Conservation (phyloP, 2,329 filamentous ascomycete species). For the Diplodia mutila region DNA sequence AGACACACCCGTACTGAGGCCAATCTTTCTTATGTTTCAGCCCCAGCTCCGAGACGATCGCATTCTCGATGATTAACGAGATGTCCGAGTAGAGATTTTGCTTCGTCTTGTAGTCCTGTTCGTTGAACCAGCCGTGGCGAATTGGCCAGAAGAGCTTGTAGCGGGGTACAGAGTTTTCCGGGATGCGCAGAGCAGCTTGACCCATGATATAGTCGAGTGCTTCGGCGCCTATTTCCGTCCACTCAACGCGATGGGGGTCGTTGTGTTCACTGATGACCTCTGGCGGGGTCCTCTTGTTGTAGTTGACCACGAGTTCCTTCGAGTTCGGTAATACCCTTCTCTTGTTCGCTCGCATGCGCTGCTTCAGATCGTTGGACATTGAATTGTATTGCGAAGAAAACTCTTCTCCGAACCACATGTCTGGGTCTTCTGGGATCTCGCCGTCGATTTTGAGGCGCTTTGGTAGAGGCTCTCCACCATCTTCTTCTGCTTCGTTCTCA, state of each 20-base stretch:
- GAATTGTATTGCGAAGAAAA: constrained; percentile 71
- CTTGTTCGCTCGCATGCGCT: constrained; percentile 91
- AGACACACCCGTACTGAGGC: constrained; percentile 92
- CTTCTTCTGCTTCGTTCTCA: constrained; percentile 80
- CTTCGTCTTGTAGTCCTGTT: constrained; percentile 80
- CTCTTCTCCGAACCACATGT: constrained; percentile 82
- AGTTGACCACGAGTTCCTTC: constrained; percentile 92
- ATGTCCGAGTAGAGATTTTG: constrained; percentile 85
- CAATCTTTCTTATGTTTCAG: constrained; percentile 78
- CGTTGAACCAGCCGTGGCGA: constrained; percentile 83
- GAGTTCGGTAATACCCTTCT: constrained; percentile 95
- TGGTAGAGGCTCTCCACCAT: constrained; percentile 76
- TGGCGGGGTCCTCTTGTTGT: constrained; percentile 80
- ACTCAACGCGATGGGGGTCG: constrained; percentile 89
- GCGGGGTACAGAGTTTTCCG: constrained; percentile 83
- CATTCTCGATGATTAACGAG: constrained; percentile 82
- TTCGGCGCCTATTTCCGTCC: constrained; percentile 78
- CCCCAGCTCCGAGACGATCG: constrained; percentile 82
- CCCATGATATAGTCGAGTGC: constrained; percentile 82
- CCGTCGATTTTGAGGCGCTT: constrained; percentile 65
- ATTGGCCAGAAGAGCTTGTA: constrained; percentile 96
- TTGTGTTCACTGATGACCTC: constrained; percentile 94
- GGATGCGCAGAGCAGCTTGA: constrained; percentile 79
- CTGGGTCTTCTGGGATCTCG: constrained; percentile 64
- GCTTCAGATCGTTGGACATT: constrained; percentile 84